These are phyloP conservation scores for Rutstroemia sp. DNA, from an alignment of 2,329 filamentous ascomycete species.

Conservation along the genomic window DNA sequence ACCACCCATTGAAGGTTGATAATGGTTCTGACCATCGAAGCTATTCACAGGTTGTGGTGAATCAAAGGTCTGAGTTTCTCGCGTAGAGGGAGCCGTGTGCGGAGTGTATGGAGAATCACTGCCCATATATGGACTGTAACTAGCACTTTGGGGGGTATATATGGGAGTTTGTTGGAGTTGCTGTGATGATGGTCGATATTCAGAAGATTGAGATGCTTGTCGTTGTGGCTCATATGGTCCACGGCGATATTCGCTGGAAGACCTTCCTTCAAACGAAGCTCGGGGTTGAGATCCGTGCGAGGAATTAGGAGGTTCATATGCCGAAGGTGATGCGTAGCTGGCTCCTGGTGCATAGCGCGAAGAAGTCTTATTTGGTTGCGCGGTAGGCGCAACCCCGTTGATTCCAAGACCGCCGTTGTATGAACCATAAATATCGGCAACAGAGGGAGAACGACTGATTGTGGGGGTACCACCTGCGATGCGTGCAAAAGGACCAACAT, in stretches of 20 bases:
- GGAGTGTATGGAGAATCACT: conserved; percentile 6
- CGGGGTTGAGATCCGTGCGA: conserved; percentile 30
- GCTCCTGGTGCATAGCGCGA: conserved; percentile 29
- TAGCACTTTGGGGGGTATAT: conserved; percentile 16
- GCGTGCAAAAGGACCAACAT: conserved; percentile 74
- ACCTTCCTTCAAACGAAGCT: conserved; percentile 37
- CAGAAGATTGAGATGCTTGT: conserved; percentile 34
- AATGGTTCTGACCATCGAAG: conserved; percentile 11
- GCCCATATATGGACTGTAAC: conserved; percentile 17
- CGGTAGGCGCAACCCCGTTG: conserved; percentile 18
- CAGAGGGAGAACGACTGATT: conserved; percentile 67
- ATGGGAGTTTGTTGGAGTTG: conserved; percentile 25
- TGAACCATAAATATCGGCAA: conserved; percentile 57
- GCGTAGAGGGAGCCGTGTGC: not conserved
- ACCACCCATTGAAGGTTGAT: conserved; percentile 11
- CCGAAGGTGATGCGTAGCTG: conserved; percentile 16
- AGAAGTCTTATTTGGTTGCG: conserved; percentile 17
- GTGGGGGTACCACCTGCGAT: conserved; percentile 70
- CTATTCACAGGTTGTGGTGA: conserved; percentile 19
- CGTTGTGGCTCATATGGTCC: conserved; percentile 36
- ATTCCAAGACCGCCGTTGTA: conserved; percentile 29
- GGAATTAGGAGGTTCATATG: conserved; percentile 19
- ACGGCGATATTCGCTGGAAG: conserved; percentile 37
- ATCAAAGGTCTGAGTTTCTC: not conserved
- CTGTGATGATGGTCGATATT: conserved; percentile 28